These are phyloP conservation scores for Gremmenia infestans DNA, from an alignment of 2,329 filamentous ascomycete genomes.

Conservation along the genomic window DNA sequence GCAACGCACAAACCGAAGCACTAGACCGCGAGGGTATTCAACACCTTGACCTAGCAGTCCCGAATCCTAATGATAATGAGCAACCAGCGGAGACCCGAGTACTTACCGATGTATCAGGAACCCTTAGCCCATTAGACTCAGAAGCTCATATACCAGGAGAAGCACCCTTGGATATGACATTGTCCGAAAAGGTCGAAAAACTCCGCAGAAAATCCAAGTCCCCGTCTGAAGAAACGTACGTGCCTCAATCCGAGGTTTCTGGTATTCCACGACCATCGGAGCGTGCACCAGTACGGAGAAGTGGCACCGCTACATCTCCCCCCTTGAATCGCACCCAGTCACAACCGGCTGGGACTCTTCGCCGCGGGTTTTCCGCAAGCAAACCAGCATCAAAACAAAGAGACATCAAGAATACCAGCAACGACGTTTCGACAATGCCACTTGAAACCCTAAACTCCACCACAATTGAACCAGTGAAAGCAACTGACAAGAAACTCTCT, in stretches of 20 bases:
- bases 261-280: constrained; percentile 31
- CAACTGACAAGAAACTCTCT: constrained; percentile 64
- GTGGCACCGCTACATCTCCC: constrained; percentile 24
- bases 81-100: constrained; percentile 8
- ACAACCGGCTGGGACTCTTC: constrained; percentile 30
- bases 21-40: constrained; percentile 50
- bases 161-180: constrained; percentile 18
- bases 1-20: constrained; percentile 24
- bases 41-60: constrained; percentile 55
- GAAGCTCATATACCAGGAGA: background rate
- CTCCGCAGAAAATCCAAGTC: constrained; percentile 14
- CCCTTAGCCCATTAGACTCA: constrained; percentile 7
- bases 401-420: constrained; percentile 13
- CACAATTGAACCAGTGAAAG: constrained; percentile 25
- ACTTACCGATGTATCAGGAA: constrained; percentile 7
- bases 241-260: constrained; percentile 22
- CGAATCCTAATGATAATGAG: constrained; percentile 10
- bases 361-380: constrained; percentile 20
- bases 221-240: constrained; percentile 8
- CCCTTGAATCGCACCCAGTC: constrained; percentile 31
- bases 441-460: constrained; percentile 24
- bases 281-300: constrained; percentile 21
- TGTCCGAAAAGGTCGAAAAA: constrained; percentile 29
- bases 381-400: constrained; percentile 19
- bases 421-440: constrained; percentile 13